phyloP scores from a whole-genome alignment of 495 filamentous ascomycete genomes.

The Paragyromitra xinjiangensis region DNA sequence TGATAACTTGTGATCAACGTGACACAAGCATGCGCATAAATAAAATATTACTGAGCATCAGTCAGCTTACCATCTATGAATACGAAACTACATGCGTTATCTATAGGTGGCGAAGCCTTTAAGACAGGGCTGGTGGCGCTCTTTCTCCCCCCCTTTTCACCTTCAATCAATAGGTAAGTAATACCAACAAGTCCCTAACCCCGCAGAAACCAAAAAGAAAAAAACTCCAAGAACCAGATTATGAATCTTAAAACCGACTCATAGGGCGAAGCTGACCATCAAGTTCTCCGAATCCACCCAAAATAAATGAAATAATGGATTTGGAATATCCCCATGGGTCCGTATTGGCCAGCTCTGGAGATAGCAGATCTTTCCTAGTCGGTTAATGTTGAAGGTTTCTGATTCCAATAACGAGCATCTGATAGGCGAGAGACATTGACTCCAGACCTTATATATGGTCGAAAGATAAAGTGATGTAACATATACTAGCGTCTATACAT shows the following conservation, averaged over 20 bases:
- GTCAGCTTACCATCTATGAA: constrained; percentile 3
- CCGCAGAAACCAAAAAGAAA: neutral
- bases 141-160: neutral
- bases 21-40: neutral
- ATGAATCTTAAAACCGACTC: neutral
- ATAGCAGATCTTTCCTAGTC: neutral
- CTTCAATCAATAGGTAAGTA: neutral
- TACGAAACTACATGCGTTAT: neutral
- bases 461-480: neutral
- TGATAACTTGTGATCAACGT: neutral
- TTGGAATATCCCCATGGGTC: neutral
- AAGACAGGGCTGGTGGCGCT: neutral
- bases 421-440: neutral
- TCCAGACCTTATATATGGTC: neutral
- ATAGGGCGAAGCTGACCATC: neutral
- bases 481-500: neutral
- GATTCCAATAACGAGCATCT: neutral
- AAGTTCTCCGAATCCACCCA: neutral
- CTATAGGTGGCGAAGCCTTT: neutral
- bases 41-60: neutral
- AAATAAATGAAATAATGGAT: neutral
- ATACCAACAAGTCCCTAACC: neutral
- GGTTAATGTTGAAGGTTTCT: neutral
- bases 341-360: neutral
- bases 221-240: neutral